Evolutionary conservation across 768 basidiomycete species (phyloP).

Genomic region (Coprinellus micaceus): DNA sequence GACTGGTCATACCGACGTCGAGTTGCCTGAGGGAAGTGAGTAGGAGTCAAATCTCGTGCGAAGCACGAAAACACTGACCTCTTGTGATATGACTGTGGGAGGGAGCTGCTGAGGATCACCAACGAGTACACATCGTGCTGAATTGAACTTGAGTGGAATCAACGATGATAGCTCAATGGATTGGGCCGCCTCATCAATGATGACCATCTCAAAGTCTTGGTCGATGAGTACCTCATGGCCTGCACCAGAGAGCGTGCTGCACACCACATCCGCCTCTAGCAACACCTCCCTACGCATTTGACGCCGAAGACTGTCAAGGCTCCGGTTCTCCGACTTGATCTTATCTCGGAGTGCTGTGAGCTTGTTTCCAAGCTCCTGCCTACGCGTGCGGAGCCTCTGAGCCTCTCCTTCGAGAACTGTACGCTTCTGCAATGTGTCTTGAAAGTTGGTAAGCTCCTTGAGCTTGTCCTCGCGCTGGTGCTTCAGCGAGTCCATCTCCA

Average conservation of each 20-base stretch:
- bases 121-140: constrained; percentile 85
- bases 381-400: constrained; percentile 54
- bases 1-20: constrained; percentile 83
- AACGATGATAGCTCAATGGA: constrained; percentile 92
- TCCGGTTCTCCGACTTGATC: constrained; percentile 73
- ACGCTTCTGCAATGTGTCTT: constrained; percentile 53
- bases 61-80: constrained; percentile 26
- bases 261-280: constrained; percentile 87
- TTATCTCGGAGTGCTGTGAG: constrained; percentile 80
- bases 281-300: constrained; percentile 74
- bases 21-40: constrained; percentile 45
- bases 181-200: constrained; percentile 98
- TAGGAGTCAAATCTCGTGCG: neutral
- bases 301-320: constrained; percentile 78
- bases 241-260: constrained; percentile 88
- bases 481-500: constrained; percentile 71
- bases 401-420: constrained; percentile 70
- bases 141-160: constrained; percentile 89
- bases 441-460: constrained; percentile 52
- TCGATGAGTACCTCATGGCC: constrained; percentile 83
- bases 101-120: constrained; percentile 97
- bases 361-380: constrained; percentile 60
- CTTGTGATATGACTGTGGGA: constrained; percentile 65
- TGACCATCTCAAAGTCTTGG: constrained; percentile 89
- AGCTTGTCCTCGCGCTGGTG: constrained; percentile 51